Conservation (phyloP, 2,329 filamentous ascomycete genomes). For the Penicillium oxalicum region DNA sequence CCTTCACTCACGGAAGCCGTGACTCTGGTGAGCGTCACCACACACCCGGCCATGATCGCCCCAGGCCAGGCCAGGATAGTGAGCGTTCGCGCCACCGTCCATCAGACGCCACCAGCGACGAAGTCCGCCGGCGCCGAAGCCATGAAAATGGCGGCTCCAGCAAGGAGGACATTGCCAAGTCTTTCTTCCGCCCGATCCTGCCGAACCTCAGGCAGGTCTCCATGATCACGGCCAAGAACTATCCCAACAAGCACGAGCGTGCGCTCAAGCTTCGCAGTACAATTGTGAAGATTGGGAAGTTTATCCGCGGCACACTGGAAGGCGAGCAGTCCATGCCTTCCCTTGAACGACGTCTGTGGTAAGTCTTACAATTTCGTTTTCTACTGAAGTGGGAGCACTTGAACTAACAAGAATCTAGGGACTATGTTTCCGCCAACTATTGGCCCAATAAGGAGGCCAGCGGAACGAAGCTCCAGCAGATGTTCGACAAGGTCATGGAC, state of each 20-base stretch:
- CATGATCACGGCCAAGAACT: conserved; percentile 41
- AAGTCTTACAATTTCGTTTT: conserved; percentile 16
- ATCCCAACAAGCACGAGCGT: conserved; percentile 40
- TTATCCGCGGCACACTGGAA: conserved; percentile 38
- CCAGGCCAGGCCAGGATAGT: conserved; percentile 29
- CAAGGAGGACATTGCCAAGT: conserved; percentile 37
- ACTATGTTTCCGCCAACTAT: conserved; percentile 40
- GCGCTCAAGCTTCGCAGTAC: conserved; percentile 40
- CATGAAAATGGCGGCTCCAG: conserved; percentile 33
- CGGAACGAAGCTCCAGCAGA: conserved; percentile 31
- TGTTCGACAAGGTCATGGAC: conserved; percentile 35
- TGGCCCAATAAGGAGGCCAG: conserved; percentile 43
- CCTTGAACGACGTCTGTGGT: conserved; percentile 43
- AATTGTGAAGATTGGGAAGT: conserved; percentile 42
- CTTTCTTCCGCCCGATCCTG: conserved; percentile 44
- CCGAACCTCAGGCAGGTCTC: conserved; percentile 41
- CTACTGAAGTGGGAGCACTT: conserved; percentile 12
- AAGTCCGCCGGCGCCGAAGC: conserved; percentile 31
- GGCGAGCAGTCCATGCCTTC: conserved; percentile 35
- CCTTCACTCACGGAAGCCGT: conserved; percentile 36
- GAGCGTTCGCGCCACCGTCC: conserved; percentile 30
- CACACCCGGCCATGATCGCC: conserved; percentile 40
- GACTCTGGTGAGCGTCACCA: conserved; percentile 40
- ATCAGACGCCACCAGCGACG: conserved; percentile 32
- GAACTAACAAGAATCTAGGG: conserved; percentile 29